These are phyloP conservation scores for Arthrobotrys megalospora DNA, from an alignment of 2,329 filamentous ascomycete species.

Conservation along the genomic window DNA sequence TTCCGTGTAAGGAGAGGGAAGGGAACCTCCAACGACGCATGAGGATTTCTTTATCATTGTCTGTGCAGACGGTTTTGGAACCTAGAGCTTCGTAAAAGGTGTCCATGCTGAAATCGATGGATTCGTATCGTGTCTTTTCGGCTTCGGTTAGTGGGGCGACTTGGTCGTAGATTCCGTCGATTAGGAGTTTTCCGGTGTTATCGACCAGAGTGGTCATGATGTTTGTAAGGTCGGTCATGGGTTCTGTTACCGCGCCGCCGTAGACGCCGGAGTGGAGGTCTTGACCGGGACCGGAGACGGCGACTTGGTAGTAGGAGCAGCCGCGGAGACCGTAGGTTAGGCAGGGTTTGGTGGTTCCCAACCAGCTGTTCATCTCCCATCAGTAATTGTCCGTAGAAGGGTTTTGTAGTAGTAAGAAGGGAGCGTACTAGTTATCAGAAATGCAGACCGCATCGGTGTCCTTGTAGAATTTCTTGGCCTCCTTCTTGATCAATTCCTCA, in stretches of 20 bases:
- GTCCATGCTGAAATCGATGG: conserved; percentile 96
- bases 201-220: conserved; percentile 89
- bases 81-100: conserved; percentile 93
- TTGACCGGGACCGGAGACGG: conserved; percentile 89
- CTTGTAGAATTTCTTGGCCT: conserved; percentile 94
- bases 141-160: conserved; percentile 89
- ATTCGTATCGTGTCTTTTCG: conserved; percentile 87
- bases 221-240: conserved; percentile 94
- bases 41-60: conserved; percentile 90
- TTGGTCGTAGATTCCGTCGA: conserved; percentile 93
- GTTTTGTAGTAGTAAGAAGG: neutral
- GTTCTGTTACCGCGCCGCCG: conserved; percentile 95
- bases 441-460: conserved; percentile 98
- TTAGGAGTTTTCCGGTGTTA: conserved; percentile 89
- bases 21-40: conserved; percentile 98
- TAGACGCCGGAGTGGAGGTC: conserved; percentile 98
- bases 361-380: conserved; percentile 74
- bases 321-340: conserved; percentile 96
- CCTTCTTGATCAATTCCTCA: conserved; percentile 91
- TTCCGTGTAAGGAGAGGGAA: conserved; percentile 91
- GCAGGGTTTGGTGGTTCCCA: conserved; percentile 98
- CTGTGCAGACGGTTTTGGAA: conserved; percentile 86
- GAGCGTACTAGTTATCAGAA: conserved; percentile 85
- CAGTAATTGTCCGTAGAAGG: neutral
- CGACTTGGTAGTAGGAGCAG: conserved; percentile 96